A percentile compares a stretch with the other conserved stretches of the same genome.
phyloP scores from a whole-genome alignment of 192 early-diverging fungal genomes.

The Entomortierella beljakovae region DNA sequence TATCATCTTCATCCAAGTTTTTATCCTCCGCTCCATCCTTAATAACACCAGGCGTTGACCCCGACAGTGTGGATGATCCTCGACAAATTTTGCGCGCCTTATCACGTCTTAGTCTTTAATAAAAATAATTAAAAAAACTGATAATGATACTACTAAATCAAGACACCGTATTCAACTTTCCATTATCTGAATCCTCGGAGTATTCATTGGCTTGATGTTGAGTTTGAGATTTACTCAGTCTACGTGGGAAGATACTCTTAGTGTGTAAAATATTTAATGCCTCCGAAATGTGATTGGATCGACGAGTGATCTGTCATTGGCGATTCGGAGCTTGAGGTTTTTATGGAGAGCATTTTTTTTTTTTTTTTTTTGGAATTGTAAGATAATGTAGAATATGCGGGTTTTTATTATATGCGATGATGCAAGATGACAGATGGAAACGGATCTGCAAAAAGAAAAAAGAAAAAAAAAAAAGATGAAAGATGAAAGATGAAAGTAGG shows the following conservation, averaged over 20 bases:
- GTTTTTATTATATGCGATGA: not conserved
- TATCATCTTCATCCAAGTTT: not conserved
- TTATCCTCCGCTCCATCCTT: not conserved
- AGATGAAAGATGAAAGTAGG: not conserved
- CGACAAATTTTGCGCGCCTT: slow-evolving; percentile 46
- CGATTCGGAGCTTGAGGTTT: not conserved
- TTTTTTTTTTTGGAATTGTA: not conserved
- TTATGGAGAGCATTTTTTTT: not conserved
- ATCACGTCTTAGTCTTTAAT: slow-evolving; percentile 39
- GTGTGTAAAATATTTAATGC: no score
- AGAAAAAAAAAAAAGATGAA: no score
- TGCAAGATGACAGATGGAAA: not conserved
- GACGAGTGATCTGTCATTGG: no score
- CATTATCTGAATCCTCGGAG: no score
- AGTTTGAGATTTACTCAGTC: no score
- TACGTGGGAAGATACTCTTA: no score
- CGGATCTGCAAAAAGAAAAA: not conserved
- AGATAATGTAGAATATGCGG: not conserved
- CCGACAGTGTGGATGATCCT: slow-evolving; percentile 34
- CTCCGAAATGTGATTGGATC: no score
- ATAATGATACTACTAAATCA: not conserved
- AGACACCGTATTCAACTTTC: not conserved
- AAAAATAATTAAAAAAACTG: not conserved
- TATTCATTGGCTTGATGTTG: no score
- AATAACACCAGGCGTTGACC: not conserved